Evolutionary conservation across 805 yeast genomes (phyloP).

Genomic region (Debaryomyces castellii): DNA sequence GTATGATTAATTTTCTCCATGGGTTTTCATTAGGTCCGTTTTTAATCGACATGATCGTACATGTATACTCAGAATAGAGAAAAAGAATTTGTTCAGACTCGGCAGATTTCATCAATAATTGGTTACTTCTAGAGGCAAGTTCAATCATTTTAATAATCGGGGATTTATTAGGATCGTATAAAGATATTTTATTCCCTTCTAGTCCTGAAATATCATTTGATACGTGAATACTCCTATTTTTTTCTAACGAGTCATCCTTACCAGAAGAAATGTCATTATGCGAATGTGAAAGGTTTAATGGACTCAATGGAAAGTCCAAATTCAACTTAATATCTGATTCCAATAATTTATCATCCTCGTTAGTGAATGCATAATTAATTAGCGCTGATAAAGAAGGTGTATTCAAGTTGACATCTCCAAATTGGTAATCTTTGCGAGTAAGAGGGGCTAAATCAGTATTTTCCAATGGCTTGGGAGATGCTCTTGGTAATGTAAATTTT

Average conservation of each 20-base stretch:
- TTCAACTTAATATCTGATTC: slow-evolving; percentile 12
- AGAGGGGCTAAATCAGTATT: background rate
- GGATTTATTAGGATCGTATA: background rate
- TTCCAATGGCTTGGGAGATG: background rate
- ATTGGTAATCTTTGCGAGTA: background rate
- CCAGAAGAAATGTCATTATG: background rate
- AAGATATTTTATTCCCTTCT: background rate
- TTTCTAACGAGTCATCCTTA: background rate
- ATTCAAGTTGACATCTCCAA: slow-evolving; percentile 19
- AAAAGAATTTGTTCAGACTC: slow-evolving; percentile 37
- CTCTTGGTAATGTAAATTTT: background rate
- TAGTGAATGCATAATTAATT: slow-evolving; percentile 32
- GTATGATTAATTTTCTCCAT: slow-evolving; percentile 59
- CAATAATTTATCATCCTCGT: slow-evolving; percentile 18
- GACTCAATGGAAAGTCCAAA: slow-evolving; percentile 28
- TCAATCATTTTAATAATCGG: background rate
- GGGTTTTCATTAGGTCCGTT: slow-evolving; percentile 68
- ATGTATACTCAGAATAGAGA: slow-evolving; percentile 36
- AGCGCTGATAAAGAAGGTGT: slow-evolving; percentile 41
- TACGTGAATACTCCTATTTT: background rate
- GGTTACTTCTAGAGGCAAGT: background rate
- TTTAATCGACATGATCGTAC: slow-evolving; percentile 57
- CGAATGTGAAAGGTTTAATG: slow-evolving; percentile 14
- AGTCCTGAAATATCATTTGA: background rate
- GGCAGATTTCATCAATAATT: slow-evolving; percentile 20